Evolutionary conservation across 176 grass and related monocot genomes (phyloP).

Genomic region (Triticum urartu): DNA sequence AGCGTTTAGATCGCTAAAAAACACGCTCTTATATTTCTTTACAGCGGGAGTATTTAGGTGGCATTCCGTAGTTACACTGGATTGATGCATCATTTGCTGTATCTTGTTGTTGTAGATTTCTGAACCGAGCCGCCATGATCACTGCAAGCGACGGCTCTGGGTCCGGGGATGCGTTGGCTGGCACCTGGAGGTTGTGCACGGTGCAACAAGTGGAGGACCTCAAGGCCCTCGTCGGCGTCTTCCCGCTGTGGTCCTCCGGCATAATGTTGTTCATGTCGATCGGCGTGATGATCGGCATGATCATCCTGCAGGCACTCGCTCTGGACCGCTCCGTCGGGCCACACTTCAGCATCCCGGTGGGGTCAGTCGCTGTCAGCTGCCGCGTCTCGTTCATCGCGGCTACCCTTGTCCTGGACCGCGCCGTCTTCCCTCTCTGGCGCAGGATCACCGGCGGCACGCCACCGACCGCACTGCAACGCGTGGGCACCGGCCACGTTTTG

Average conservation of each 20-base stretch:
- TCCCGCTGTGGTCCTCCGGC: conserved; percentile 38
- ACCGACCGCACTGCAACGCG: conserved; percentile 32
- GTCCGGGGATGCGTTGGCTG: not conserved
- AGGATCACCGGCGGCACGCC: not conserved
- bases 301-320: conserved; percentile 45
- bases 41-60: no score
- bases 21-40: no score
- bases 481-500: conserved; percentile 38
- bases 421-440: conserved; percentile 35
- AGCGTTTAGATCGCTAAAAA: no score
- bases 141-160: not conserved
- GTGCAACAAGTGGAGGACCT: conserved; percentile 43
- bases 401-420: conserved; percentile 27
- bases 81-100: no score
- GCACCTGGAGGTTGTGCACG: conserved; percentile 15
- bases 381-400: not conserved
- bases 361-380: conserved; percentile 19
- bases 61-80: no score
- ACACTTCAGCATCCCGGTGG: conserved; percentile 41
- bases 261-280: conserved; percentile 36
- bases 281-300: conserved; percentile 29
- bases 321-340: conserved; percentile 48
- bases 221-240: conserved; percentile 29
- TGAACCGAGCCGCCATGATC: conserved; percentile 49
- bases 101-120: not conserved